Base-by-base conservation (phyloP, 1,284 basidiomycete genomes). In the Ceratorhiza oryzae-sativae region DNA sequence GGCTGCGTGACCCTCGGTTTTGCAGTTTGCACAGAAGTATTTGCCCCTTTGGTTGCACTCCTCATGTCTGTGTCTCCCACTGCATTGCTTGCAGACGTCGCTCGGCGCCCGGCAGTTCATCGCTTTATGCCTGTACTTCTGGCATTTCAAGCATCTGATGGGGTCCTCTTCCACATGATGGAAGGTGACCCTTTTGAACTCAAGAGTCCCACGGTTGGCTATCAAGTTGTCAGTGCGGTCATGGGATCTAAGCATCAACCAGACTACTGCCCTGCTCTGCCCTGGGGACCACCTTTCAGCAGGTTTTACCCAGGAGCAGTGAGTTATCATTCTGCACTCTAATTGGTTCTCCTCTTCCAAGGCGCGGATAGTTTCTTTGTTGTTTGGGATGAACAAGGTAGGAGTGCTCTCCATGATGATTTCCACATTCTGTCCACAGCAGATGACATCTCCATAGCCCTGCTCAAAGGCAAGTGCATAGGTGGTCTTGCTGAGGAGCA, bases 81-180 rank as follows among this genome's bases (percentile, higher is more conserved):
- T 15, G 30, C 53, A 56, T 10, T 56, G 53, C 6, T 32, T 34
- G 53, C 53, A 56, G 1, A 18, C 32, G 15, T 56, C 53, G 13
- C 36, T 1, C 0, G 2, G 13, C 12, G 32, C 27, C n/a, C 27
- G 6, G 30, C 53, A 56, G 1, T 8, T n/a, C 30, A 2, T n/a
- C 1, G 53, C 27, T 1, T 25, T 20, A n/a, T 56, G 53, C 2
- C 53, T 32, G 18, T 34, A 56, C 6, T 5, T 36, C 53, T 56
- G 53, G 32, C 53, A 56, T 25, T 56, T 56, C 9, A 55, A 39
- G 23, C 63, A 67, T 2, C 65, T 20, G 41, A 32, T 23, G 3
- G 59, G 59, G 5, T 61, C 59, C 25, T 27, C 23, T n/a, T 42
- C 42, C 4, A 61, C 12, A 2, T 30, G 23, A 10, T 25, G 23